phyloP scores from a whole-genome alignment of 371 early-diverging fungal genomes.

The Apophysomyces elegans region DNA sequence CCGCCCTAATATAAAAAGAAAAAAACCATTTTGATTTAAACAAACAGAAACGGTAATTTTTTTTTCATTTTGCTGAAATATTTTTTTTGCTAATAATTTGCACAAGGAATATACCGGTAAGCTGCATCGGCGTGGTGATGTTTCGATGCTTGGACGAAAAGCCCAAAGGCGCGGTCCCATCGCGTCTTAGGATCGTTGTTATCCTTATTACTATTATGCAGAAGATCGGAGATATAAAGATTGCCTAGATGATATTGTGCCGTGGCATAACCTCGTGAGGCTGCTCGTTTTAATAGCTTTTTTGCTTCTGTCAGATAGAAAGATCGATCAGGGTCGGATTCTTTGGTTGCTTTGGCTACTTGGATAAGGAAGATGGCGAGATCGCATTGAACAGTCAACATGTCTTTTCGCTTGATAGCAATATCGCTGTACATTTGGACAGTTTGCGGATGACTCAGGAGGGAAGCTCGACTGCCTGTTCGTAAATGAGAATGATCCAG shows the following conservation, averaged over 20 bases:
- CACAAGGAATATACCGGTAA: slow-evolving; percentile 26
- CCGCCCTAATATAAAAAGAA: slow-evolving; percentile 29
- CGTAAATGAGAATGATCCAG: slow-evolving; percentile 49
- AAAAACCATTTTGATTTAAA: not conserved
- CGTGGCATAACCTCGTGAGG: slow-evolving; percentile 44
- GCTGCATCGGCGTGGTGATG: slow-evolving; percentile 57
- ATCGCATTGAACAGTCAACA: slow-evolving; percentile 59
- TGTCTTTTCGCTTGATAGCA: slow-evolving; percentile 69
- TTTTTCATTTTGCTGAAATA: not conserved
- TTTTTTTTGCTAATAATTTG: too few species aligned
- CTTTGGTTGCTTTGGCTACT: slow-evolving; percentile 44
- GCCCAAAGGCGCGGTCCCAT: slow-evolving; percentile 55
- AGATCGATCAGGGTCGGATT: slow-evolving; percentile 12
- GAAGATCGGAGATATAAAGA: slow-evolving; percentile 48
- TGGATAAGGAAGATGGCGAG: slow-evolving; percentile 66
- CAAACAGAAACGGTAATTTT: not conserved
- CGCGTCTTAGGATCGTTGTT: slow-evolving; percentile 42
- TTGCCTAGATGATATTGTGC: slow-evolving; percentile 54
- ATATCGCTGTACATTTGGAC: slow-evolving; percentile 70
- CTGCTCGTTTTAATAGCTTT: slow-evolving; percentile 43
- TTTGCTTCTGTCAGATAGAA: slow-evolving; percentile 43
- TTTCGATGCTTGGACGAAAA: slow-evolving; percentile 57
- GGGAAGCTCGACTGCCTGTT: slow-evolving; percentile 51
- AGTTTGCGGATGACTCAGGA: slow-evolving; percentile 60
- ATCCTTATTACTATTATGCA: slow-evolving; percentile 32